phyloP scores from a whole-genome alignment of 2,329 filamentous ascomycete genomes.

The Penicillium sp. region DNA sequence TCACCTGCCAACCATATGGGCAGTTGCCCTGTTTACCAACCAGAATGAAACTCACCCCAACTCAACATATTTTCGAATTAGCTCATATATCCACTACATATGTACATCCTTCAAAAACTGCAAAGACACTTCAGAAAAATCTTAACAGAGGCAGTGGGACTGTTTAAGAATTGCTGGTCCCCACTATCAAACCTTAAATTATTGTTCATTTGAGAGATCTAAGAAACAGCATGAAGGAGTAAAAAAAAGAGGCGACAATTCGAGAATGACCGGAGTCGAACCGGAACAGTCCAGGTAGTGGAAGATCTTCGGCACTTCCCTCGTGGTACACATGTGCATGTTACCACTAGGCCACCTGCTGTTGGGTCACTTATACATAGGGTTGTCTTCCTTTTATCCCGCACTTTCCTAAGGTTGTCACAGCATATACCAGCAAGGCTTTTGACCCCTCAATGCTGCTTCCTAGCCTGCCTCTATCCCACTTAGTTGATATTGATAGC shows the following conservation, averaged over 20 bases:
- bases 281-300: not conserved
- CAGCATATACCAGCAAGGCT: not conserved
- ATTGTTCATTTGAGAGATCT: not conserved
- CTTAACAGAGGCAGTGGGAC: not conserved
- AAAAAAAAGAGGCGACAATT: not conserved
- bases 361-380: not conserved
- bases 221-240: not conserved
- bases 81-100: not conserved
- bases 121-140: not conserved
- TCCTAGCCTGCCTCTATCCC: not conserved
- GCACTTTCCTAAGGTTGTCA: not conserved
- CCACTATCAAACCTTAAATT: not conserved
- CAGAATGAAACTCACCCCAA: not conserved
- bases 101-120: not conserved
- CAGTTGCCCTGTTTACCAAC: not conserved
- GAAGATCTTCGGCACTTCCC: not conserved
- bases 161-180: not conserved
- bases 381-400: not conserved
- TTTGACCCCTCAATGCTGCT: not conserved
- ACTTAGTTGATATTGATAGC: conserved; percentile 44
- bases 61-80: not conserved
- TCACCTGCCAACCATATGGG: not conserved
- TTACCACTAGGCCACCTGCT: not conserved
- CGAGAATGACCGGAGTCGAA: not conserved
- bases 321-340: not conserved